Conservation (phyloP, 1,284 basidiomycete species). For the Puccinia brachypodii region DNA sequence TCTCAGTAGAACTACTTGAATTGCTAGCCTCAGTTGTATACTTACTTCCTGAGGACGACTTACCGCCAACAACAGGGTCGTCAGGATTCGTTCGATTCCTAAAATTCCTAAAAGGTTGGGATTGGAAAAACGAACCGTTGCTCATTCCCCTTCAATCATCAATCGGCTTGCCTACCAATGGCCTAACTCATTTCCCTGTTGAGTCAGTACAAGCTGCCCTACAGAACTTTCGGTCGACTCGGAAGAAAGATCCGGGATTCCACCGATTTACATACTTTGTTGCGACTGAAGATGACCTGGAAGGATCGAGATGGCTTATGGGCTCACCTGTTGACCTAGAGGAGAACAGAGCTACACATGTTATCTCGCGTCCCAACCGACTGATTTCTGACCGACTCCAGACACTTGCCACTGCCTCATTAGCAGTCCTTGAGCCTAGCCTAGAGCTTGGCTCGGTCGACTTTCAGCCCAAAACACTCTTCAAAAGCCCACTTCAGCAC, state of each 20-base stretch:
- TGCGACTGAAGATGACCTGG: conserved; percentile 73
- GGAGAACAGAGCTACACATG: background rate
- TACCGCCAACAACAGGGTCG: conserved; percentile 60
- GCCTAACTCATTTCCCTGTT: conserved; percentile 58
- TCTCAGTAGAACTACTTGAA: conserved; percentile 78
- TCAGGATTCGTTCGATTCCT: conserved; percentile 78
- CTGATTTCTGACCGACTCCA: conserved; percentile 37
- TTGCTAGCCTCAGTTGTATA: conserved; percentile 71
- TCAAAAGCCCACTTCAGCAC: conserved; percentile 37
- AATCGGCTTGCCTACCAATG: conserved; percentile 55
- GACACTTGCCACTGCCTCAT: conserved; percentile 28
- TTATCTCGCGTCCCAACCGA: conserved; percentile 3
- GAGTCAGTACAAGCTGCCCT: conserved; percentile 64
- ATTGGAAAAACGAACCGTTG: conserved; percentile 65
- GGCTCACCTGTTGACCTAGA: conserved; percentile 60
- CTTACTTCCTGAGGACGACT: conserved; percentile 54
- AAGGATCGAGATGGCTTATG: conserved; percentile 74
- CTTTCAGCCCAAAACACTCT: conserved; percentile 18
- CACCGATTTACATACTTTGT: conserved; percentile 73
- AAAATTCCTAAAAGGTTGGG: conserved; percentile 73
- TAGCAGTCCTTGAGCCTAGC: conserved; percentile 18
- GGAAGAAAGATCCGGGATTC: conserved; percentile 58
- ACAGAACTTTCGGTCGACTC: conserved; percentile 60
- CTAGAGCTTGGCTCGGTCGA: background rate
- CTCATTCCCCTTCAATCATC: conserved; percentile 60